Evolutionary conservation across 1,139 yeast genomes (phyloP).

Genomic region (Protomyces gravidus): DNA sequence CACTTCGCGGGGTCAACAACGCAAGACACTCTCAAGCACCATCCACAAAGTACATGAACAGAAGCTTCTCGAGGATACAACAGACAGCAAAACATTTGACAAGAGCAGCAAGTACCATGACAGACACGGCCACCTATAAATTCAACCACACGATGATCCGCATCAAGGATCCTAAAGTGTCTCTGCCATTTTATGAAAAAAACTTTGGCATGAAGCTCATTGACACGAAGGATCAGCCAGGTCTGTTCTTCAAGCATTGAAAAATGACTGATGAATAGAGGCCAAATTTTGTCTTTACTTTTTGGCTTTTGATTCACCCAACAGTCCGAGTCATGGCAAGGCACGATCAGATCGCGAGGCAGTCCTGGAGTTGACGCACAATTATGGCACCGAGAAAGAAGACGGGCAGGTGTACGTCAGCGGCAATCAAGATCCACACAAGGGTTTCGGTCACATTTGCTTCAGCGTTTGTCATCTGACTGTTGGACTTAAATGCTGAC

Average conservation of each 20-base stretch:
- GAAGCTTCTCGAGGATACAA: not conserved
- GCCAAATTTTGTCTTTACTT: slow-evolving; percentile 43
- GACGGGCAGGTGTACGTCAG: slow-evolving; percentile 52
- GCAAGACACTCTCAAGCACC: too few relatives aligned
- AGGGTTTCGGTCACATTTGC: slow-evolving; percentile 91
- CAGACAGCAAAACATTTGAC: slow-evolving; percentile 8
- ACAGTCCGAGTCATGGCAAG: slow-evolving; percentile 46
- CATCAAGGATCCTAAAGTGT: slow-evolving; percentile 71
- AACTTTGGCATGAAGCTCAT: slow-evolving; percentile 71
- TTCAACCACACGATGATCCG: slow-evolving; percentile 51
- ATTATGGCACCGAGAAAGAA: slow-evolving; percentile 47
- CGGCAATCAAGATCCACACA: slow-evolving; percentile 77
- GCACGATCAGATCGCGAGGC: slow-evolving; percentile 51
- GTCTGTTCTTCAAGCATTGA: slow-evolving; percentile 50
- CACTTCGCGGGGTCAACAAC: too few relatives aligned
- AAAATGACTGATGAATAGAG: not conserved
- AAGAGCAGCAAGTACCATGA: slow-evolving; percentile 23
- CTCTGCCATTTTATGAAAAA: slow-evolving; percentile 67
- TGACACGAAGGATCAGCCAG: slow-evolving; percentile 51
- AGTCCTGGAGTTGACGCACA: slow-evolving; percentile 49
- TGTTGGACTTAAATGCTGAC: not conserved
- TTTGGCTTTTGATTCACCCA: slow-evolving; percentile 54
- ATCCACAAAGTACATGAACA: not conserved
- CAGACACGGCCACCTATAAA: slow-evolving; percentile 34
- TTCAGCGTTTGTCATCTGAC: slow-evolving; percentile 40